phyloP scores from a whole-genome alignment of 176 grass and related monocot genomes.

The Musa beccarii region DNA sequence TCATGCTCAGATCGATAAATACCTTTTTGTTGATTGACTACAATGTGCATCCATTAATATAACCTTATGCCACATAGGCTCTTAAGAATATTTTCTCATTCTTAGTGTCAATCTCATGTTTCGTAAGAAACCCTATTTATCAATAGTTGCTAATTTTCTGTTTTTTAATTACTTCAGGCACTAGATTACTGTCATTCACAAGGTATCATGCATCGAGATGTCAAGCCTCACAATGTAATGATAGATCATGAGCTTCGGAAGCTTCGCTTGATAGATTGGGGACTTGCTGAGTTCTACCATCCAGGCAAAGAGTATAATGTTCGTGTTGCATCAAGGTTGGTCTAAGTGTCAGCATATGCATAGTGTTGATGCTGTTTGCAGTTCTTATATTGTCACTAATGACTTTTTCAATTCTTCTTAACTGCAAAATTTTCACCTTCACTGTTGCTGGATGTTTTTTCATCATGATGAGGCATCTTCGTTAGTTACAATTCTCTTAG shows the following conservation, averaged over 20 bases:
- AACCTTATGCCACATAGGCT: not conserved
- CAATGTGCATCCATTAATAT: not conserved
- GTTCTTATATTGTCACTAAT: too few species aligned
- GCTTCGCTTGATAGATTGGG: slow-evolving; percentile 93
- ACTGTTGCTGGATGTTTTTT: too few species aligned
- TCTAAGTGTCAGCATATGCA: slow-evolving; percentile 2
- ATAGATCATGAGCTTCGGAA: slow-evolving; percentile 91
- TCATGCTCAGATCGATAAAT: too few species aligned
- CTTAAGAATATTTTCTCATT: not conserved
- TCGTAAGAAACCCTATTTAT: not conserved
- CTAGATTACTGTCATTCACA: slow-evolving; percentile 90
- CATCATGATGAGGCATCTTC: too few species aligned
- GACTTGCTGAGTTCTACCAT: slow-evolving; percentile 93
- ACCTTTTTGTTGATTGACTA: not conserved
- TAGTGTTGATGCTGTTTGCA: not conserved
- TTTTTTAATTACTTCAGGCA: slow-evolving; percentile 36
- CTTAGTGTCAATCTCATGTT: not conserved
- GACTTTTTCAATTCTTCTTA: too few species aligned
- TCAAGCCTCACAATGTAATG: slow-evolving; percentile 97
- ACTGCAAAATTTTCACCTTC: too few species aligned
- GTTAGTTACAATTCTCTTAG: too few species aligned
- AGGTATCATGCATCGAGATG: slow-evolving; percentile 98
- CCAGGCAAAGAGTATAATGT: slow-evolving; percentile 95
- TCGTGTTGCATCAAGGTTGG: slow-evolving; percentile 91
- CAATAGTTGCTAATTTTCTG: not conserved